Evolutionary conservation across 192 early-diverging fungal genomes (phyloP).

Genomic region (Phlyctochytrium planicorne): DNA sequence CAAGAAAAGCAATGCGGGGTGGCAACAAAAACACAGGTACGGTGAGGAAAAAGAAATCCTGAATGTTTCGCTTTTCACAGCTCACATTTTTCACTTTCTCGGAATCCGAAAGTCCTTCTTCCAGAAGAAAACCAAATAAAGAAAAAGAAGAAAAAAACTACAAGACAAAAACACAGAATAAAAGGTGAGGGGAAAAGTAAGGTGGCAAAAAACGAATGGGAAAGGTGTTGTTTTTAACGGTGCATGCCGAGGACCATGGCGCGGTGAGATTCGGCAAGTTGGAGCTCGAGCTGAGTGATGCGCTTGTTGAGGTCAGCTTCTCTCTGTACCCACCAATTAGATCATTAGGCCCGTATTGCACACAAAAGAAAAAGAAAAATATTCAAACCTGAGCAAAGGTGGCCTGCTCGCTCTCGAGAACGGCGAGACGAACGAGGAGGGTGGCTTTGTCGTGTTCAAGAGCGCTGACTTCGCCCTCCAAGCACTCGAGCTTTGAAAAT

Average conservation of each 20-base stretch:
- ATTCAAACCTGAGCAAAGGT: slow-evolving; percentile 1
- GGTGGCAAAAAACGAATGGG: too few relatives aligned
- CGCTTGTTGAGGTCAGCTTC: slow-evolving; percentile 22
- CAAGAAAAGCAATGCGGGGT: too few relatives aligned
- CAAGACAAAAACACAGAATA: too few relatives aligned
- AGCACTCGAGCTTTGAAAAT: slow-evolving; percentile 62
- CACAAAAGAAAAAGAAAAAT: not conserved
- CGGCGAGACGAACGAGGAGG: slow-evolving; percentile 23
- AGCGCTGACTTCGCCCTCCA: slow-evolving; percentile 73
- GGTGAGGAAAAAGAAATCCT: too few relatives aligned
- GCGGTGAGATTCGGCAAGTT: slow-evolving; percentile 27
- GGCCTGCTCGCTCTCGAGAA: slow-evolving; percentile 19
- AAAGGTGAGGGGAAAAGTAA: too few relatives aligned
- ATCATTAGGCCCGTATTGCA: not conserved
- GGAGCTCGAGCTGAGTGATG: slow-evolving; percentile 43
- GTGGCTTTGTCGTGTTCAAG: slow-evolving; percentile 60
- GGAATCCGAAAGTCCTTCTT: too few relatives aligned
- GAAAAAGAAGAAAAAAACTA: too few relatives aligned
- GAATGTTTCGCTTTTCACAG: too few relatives aligned
- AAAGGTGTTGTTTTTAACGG: not conserved
- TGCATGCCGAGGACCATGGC: slow-evolving; percentile 10
- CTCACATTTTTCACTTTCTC: too few relatives aligned
- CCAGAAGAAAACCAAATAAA: too few relatives aligned
- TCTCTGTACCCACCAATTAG: not conserved
- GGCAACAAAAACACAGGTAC: too few relatives aligned